A percentile compares a stretch with the other conserved stretches of the same genome.
These are phyloP conservation scores for Thalassiosira sp. DNA, from an alignment of 352 stramenopile species.

Conservation along the genomic window DNA sequence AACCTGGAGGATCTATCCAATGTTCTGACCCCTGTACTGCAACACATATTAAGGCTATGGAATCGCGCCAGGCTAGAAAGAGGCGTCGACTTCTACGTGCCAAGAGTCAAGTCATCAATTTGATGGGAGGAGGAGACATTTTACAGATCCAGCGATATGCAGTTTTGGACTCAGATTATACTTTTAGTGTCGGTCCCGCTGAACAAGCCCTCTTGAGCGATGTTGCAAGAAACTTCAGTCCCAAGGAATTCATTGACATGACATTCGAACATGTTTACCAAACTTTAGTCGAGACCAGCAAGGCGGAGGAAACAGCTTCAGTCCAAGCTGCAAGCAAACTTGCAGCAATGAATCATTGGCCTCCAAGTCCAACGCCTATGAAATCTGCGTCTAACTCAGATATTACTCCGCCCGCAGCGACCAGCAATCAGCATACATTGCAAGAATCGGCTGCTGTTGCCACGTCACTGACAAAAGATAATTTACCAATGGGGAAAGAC, in stretches of 20 bases:
- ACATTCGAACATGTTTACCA: not conserved
- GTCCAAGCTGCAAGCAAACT: not conserved
- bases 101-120: not conserved
- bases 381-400: not conserved
- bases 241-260: not conserved
- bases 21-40: too few species aligned
- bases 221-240: not conserved
- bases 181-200: not conserved
- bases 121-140: not conserved
- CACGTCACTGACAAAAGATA: not conserved
- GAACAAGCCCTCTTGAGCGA: not conserved
- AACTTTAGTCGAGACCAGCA: not conserved
- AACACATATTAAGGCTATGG: too few species aligned
- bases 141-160: not conserved
- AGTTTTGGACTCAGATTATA: not conserved
- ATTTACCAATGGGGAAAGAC: slow-evolving; percentile 14
- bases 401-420: not conserved
- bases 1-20: too few species aligned
- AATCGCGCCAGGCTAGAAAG: not conserved
- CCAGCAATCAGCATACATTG: not conserved
- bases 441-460: not conserved
- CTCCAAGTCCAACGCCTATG: not conserved
- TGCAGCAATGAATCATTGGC: not conserved
- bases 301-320: not conserved
- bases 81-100: not conserved